These are phyloP conservation scores for Grammothele lineata DNA, from an alignment of 768 basidiomycete genomes.

Conservation along the genomic window DNA sequence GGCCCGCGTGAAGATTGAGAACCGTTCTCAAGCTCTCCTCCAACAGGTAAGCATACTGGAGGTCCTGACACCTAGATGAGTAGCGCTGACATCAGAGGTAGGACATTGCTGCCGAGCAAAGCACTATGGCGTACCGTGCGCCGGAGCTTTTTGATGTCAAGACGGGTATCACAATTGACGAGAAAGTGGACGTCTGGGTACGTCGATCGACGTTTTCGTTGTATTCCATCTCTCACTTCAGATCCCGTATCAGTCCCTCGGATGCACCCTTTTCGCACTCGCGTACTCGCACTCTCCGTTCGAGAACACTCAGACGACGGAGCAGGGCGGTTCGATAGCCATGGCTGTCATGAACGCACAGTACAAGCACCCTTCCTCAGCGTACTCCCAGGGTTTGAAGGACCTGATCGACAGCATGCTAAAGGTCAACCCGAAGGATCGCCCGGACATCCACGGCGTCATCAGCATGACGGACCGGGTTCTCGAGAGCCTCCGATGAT, in stretches of 20 bases:
- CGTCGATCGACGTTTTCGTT: slow-evolving; percentile 21
- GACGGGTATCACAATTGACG: slow-evolving; percentile 80
- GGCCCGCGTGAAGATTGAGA: slow-evolving; percentile 79
- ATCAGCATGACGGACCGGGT: slow-evolving; percentile 61
- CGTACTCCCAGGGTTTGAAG: slow-evolving; percentile 82
- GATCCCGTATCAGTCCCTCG: slow-evolving; percentile 91
- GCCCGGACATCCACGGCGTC: slow-evolving; percentile 87
- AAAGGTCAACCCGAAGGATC: slow-evolving; percentile 72
- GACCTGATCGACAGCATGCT: slow-evolving; percentile 83
- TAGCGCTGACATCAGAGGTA: slow-evolving; percentile 23
- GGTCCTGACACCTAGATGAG: too few species aligned
- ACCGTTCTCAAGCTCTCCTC: slow-evolving; percentile 78
- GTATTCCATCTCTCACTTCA: too few species aligned
- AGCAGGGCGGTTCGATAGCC: slow-evolving; percentile 94
- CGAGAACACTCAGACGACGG: slow-evolving; percentile 86
- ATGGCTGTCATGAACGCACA: slow-evolving; percentile 96
- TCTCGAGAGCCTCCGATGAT: slow-evolving; percentile 48
- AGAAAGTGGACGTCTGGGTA: slow-evolving; percentile 98
- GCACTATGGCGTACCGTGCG: slow-evolving; percentile 97
- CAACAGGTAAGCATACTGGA: slow-evolving; percentile 61
- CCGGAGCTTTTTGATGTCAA: slow-evolving; percentile 98
- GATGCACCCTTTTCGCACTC: slow-evolving; percentile 91
- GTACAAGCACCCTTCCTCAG: slow-evolving; percentile 83
- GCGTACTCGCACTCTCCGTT: slow-evolving; percentile 97
- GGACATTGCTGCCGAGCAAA: slow-evolving; percentile 97